Conservation (phyloP, 345 rosid species). For the Draba incana region DNA sequence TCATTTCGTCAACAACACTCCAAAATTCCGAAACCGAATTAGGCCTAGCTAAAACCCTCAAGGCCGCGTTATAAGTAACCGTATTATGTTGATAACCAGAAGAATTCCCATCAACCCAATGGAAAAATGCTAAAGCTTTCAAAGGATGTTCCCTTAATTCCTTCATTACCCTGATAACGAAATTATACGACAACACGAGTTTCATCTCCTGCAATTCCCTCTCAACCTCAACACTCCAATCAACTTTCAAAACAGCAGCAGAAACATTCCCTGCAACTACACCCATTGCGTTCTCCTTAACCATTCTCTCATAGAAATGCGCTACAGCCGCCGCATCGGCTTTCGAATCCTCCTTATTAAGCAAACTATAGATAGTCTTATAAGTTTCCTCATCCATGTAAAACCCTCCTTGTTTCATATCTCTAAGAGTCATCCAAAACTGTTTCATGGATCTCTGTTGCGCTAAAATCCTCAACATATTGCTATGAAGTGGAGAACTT, state of each 20-base stretch:
- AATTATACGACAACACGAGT: conserved; percentile 54
- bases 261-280: conserved; percentile 48
- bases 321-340: conserved; percentile 60
- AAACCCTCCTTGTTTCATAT: conserved; percentile 73
- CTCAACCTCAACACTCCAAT: conserved; percentile 62
- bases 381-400: conserved; percentile 74
- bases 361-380: conserved; percentile 44
- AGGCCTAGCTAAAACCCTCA: conserved; percentile 66
- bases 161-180: conserved; percentile 70
- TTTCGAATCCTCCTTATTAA: conserved; percentile 55
- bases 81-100: conserved; percentile 49
- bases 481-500: conserved; percentile 63
- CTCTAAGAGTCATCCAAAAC: conserved; percentile 62
- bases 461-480: conserved; percentile 64
- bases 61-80: conserved; percentile 61
- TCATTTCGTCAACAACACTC: conserved; percentile 69
- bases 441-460: conserved; percentile 56
- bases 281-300: conserved; percentile 62
- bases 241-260: conserved; percentile 42
- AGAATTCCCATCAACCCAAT: conserved; percentile 51
- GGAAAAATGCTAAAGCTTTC: conserved; percentile 59
- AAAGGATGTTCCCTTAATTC: conserved; percentile 59
- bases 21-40: conserved; percentile 70
- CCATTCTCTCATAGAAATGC: conserved; percentile 71
- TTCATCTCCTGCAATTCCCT: conserved; percentile 56